Evolutionary conservation across 2,329 filamentous ascomycete species (phyloP).

Genomic region (Curvularia lunata): DNA sequence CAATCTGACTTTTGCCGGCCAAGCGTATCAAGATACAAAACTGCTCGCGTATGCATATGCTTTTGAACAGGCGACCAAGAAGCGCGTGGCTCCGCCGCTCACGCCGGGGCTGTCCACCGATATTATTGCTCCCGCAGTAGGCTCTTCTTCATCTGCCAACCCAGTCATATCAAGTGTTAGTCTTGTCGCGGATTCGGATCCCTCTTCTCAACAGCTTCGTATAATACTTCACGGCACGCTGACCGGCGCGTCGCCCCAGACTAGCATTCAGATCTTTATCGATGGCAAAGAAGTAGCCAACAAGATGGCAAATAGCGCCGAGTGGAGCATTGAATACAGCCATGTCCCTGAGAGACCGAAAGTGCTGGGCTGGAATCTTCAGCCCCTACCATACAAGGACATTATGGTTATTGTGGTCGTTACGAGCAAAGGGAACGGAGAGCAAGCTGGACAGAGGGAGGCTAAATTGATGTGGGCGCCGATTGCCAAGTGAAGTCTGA

Average conservation of each 20-base stretch:
- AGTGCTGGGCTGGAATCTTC: conserved; percentile 35
- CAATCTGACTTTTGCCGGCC: conserved; percentile 60
- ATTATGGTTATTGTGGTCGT: conserved; percentile 33
- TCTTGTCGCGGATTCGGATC: not conserved
- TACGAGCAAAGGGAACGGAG: conserved; percentile 3
- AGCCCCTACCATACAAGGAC: conserved; percentile 24
- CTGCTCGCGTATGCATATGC: conserved; percentile 36
- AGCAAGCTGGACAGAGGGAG: conserved; percentile 11
- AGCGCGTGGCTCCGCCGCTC: conserved; percentile 21
- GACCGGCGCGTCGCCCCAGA: not conserved
- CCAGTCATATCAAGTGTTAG: not conserved
- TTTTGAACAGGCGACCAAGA: conserved; percentile 27
- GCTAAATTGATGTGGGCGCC: conserved; percentile 5
- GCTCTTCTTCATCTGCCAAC: not conserved
- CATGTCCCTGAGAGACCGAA: conserved; percentile 12
- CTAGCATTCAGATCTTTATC: conserved; percentile 24
- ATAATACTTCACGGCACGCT: conserved; percentile 8
- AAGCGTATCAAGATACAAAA: conserved; percentile 55
- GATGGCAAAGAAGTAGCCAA: conserved; percentile 24
- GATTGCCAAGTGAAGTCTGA: not conserved
- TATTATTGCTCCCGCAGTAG: not conserved
- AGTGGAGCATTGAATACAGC: conserved; percentile 20
- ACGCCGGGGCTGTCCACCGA: conserved; percentile 23
- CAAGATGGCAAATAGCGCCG: not conserved
- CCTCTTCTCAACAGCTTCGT: not conserved